Percentiles rank a stretch among this genome's conserved stretches.
These are phyloP conservation scores for Cladosporium austrohemisphaericum DNA, from an alignment of 2,329 filamentous ascomycete genomes.

Conservation along the genomic window DNA sequence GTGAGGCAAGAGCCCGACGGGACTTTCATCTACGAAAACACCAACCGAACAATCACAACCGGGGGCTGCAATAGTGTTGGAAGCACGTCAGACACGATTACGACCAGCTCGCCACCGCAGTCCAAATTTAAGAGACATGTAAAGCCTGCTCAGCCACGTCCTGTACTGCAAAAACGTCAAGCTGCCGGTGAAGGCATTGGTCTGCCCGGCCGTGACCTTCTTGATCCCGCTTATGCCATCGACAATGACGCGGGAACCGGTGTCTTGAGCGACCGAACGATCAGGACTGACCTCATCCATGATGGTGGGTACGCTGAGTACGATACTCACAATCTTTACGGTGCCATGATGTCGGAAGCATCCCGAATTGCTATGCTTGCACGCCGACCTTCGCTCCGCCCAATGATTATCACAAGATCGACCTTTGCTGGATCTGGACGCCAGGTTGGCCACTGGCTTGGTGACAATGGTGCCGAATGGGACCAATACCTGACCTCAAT, in stretches of 20 bases:
- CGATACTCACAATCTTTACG: conserved; percentile 75
- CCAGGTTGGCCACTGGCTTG: conserved; percentile 59
- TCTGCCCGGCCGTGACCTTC: conserved; percentile 59
- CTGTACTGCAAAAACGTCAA: conserved; percentile 11
- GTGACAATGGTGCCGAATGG: conserved; percentile 50
- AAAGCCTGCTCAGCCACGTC: not conserved
- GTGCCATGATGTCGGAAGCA: conserved; percentile 67
- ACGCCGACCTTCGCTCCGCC: conserved; percentile 61
- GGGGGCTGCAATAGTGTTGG: conserved; percentile 29
- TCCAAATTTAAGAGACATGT: conserved; percentile 24
- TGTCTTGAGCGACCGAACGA: conserved; percentile 44
- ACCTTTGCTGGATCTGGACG: conserved; percentile 70
- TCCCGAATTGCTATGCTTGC: conserved; percentile 64
- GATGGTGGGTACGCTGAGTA: conserved; percentile 65
- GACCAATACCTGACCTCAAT: conserved; percentile 42
- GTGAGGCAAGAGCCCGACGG: conserved; percentile 32
- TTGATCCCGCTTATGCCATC: conserved; percentile 63
- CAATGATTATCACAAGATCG: conserved; percentile 70
- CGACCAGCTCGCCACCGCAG: conserved; percentile 27
- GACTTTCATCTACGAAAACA: conserved; percentile 30
- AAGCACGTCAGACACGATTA: conserved; percentile 29
- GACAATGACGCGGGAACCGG: conserved; percentile 55
- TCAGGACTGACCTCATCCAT: conserved; percentile 65
- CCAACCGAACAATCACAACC: conserved; percentile 32
- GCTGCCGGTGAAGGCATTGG: conserved; percentile 37